A percentile compares a stretch with the other conserved stretches of the same genome.
These are phyloP conservation scores for Buxus sempervirens DNA, from an alignment of 164 flowering plant species.

Conservation along the genomic window DNA sequence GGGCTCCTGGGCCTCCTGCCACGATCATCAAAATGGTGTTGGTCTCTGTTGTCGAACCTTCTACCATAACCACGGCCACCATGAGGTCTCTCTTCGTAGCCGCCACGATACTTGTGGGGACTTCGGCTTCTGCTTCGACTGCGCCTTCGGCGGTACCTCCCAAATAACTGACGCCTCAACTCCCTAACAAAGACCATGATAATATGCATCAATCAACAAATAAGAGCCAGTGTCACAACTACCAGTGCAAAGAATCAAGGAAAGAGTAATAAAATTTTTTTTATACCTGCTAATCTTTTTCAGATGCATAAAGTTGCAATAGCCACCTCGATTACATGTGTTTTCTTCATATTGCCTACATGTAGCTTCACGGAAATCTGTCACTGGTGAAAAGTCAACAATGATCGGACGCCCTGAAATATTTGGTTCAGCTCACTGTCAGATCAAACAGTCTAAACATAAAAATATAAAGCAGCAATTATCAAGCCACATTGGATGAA, in stretches of 20 bases:
- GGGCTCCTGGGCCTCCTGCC: conserved; percentile 59
- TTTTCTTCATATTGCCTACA: conserved; percentile 81
- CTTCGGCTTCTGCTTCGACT: conserved; percentile 66
- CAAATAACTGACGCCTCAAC: conserved; percentile 58
- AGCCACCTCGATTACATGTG: conserved; percentile 73
- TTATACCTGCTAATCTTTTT: conserved; percentile 66
- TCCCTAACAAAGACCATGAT: conserved; percentile 31
- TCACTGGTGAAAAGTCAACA: conserved; percentile 80
- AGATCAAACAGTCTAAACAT: neutral
- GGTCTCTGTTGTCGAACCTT: conserved; percentile 45
- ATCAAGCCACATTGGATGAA: no score
- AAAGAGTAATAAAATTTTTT: neutral
- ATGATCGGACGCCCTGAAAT: conserved; percentile 67
- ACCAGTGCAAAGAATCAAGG: neutral
- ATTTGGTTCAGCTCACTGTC: neutral
- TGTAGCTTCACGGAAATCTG: conserved; percentile 80
- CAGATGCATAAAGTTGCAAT: conserved; percentile 83
- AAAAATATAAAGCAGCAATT: no score
- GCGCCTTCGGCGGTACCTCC: conserved; percentile 41
- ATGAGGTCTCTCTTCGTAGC: conserved; percentile 51
- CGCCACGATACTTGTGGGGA: conserved; percentile 53
- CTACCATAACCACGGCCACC: conserved; percentile 42
- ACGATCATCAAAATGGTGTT: conserved; percentile 33
- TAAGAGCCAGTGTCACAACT: neutral
- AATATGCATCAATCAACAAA: neutral